Percentiles rank a stretch among this genome's conserved stretches.
These are phyloP conservation scores for Dendrocalamus latiflorus DNA, from an alignment of 202 grass and related monocot species.

Conservation along the genomic window DNA sequence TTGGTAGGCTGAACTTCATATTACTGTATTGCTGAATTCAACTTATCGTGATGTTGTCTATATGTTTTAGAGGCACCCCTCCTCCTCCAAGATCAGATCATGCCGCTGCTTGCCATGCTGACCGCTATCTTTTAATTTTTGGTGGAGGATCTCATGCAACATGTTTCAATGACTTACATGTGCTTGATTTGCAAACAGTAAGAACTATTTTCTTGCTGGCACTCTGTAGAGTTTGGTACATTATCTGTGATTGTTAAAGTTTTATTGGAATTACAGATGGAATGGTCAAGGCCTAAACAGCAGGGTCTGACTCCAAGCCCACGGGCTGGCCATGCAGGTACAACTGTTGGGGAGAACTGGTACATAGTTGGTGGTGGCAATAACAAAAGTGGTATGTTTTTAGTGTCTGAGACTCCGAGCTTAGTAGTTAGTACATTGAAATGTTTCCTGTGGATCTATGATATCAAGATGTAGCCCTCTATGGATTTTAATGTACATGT, in stretches of 20 bases:
- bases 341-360: slow-evolving; percentile 74
- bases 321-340: slow-evolving; percentile 70
- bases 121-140: slow-evolving; percentile 97
- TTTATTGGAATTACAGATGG: slow-evolving; percentile 71
- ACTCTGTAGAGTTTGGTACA: neutral
- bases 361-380: slow-evolving; percentile 90
- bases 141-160: slow-evolving; percentile 91
- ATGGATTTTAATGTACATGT: slow-evolving; percentile 8
- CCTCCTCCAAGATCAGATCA: slow-evolving; percentile 97
- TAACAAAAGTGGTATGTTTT: slow-evolving; percentile 73
- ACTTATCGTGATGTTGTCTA: slow-evolving; percentile 10
- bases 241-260: slow-evolving; percentile 16
- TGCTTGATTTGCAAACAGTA: slow-evolving; percentile 96
- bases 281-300: slow-evolving; percentile 83
- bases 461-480: neutral
- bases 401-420: neutral
- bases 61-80: slow-evolving; percentile 77
- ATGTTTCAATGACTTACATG: slow-evolving; percentile 95
- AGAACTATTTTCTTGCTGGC: slow-evolving; percentile 9
- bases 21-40: slow-evolving; percentile 13
- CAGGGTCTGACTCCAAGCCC: slow-evolving; percentile 69
- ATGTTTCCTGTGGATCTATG: neutral
- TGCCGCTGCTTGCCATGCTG: slow-evolving; percentile 82
- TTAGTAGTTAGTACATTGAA: neutral
- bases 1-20: neutral